A percentile compares a stretch with the other conserved stretches of the same genome.
These are phyloP conservation scores for Fraxinus cuspidata DNA, from an alignment of 257 asterid genomes.

Conservation along the genomic window DNA sequence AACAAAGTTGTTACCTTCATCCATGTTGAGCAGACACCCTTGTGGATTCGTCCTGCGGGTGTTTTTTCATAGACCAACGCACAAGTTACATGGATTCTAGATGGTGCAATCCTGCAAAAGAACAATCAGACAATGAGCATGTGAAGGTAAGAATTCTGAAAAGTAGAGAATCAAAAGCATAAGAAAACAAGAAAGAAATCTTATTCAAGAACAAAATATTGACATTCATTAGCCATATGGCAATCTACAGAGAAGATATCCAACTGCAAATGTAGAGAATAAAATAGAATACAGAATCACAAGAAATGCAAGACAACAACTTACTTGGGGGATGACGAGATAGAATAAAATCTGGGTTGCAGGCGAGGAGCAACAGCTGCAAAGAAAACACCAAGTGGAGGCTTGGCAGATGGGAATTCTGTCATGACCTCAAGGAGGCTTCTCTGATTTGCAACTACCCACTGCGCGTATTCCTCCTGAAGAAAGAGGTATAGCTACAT, in stretches of 20 bases:
- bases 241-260: neutral
- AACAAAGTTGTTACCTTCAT: slow-evolving; percentile 66
- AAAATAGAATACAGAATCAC: neutral
- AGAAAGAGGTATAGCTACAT: slow-evolving; percentile 18
- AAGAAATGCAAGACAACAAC: slow-evolving; percentile 2
- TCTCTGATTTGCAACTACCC: slow-evolving; percentile 74
- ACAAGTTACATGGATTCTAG: slow-evolving; percentile 92
- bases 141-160: neutral
- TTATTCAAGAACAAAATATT: neutral
- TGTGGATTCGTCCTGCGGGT: slow-evolving; percentile 87
- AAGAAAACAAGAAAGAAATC: neutral
- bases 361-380: slow-evolving; percentile 94
- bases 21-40: slow-evolving; percentile 99
- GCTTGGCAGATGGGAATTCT: slow-evolving; percentile 91
- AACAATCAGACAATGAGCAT: slow-evolving; percentile 23
- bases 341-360: slow-evolving; percentile 93
- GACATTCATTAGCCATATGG: neutral
- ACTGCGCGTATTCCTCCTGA: slow-evolving; percentile 93
- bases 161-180: neutral
- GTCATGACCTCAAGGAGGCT: slow-evolving; percentile 94
- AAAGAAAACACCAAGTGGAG: slow-evolving; percentile 93
- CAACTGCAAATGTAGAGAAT: neutral
- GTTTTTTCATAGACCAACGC: slow-evolving; percentile 87
- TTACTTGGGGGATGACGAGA: slow-evolving; percentile 95
- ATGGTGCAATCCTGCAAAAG: slow-evolving; percentile 59